Evolutionary conservation across 768 basidiomycete genomes (phyloP).

Genomic region (Podaxis rugospora): DNA sequence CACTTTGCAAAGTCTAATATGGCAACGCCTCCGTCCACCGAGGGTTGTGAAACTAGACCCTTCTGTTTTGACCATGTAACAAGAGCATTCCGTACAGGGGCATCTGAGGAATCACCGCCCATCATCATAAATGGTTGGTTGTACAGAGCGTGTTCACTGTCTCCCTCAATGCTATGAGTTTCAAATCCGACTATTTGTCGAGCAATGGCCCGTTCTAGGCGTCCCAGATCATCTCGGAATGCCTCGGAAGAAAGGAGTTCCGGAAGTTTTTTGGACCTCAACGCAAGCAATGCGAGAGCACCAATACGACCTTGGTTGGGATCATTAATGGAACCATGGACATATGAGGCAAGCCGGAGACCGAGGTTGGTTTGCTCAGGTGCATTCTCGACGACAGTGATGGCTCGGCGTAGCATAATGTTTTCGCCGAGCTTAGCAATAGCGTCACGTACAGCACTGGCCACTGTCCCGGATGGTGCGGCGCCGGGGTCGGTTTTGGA

Average conservation of each 20-base stretch:
- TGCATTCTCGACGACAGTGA: constrained; percentile 34
- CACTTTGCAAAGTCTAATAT: constrained; percentile 59
- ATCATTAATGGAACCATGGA: constrained; percentile 51
- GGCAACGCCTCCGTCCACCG: constrained; percentile 33
- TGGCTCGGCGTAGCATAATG: constrained; percentile 62
- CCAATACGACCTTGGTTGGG: constrained; percentile 56
- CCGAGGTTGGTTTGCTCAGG: constrained; percentile 34
- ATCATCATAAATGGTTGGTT: constrained; percentile 73
- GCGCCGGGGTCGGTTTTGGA: constrained; percentile 29
- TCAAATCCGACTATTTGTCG: constrained; percentile 85
- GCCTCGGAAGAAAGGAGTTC: constrained; percentile 37
- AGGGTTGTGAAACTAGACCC: constrained; percentile 33
- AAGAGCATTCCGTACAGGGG: constrained; percentile 42
- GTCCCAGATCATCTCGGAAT: constrained; percentile 54
- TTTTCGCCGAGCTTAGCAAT: constrained; percentile 82
- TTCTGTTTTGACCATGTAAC: constrained; percentile 50
- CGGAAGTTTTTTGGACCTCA: constrained; percentile 45
- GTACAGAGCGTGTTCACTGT: constrained; percentile 55
- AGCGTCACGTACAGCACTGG: constrained; percentile 58
- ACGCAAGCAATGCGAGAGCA: constrained; percentile 48
- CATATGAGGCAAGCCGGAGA: constrained; percentile 50
- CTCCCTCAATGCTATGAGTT: constrained; percentile 44
- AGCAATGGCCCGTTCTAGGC: constrained; percentile 71
- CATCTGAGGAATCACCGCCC: constrained; percentile 46
- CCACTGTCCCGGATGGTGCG: constrained; percentile 44